A percentile compares a stretch with the other conserved stretches of the same genome.
Evolutionary conservation across 495 filamentous ascomycete species (phyloP).

Genomic region (Margaritispora aquatica): DNA sequence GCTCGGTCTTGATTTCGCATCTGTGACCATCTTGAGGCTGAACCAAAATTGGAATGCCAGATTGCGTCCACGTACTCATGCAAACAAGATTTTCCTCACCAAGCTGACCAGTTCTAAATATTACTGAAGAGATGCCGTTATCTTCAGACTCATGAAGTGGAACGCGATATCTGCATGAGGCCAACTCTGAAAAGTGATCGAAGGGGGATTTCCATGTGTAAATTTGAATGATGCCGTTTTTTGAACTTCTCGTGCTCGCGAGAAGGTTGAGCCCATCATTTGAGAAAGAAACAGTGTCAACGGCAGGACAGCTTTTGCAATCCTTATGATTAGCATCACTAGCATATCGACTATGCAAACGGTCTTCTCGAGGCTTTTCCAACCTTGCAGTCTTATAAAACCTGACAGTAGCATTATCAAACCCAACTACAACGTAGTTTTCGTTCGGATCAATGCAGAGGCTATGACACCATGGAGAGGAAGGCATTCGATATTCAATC

Average conservation of each 20-base stretch:
- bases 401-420: conserved; percentile 30
- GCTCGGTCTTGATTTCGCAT: conserved; percentile 26
- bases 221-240: conserved; percentile 28
- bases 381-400: conserved; percentile 28
- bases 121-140: conserved; percentile 28
- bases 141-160: conserved; percentile 33
- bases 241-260: conserved; percentile 27
- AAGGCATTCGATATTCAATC: conserved; percentile 32
- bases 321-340: conserved; percentile 22
- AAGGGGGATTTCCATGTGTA: conserved; percentile 31
- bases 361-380: conserved; percentile 31
- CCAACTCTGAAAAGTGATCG: conserved; percentile 26
- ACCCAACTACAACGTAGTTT: conserved; percentile 31
- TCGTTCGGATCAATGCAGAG: conserved; percentile 29
- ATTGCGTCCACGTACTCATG: conserved; percentile 34
- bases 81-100: conserved; percentile 29
- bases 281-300: conserved; percentile 32
- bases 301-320: conserved; percentile 27
- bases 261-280: conserved; percentile 30
- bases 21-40: conserved; percentile 30
- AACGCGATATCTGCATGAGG: conserved; percentile 28
- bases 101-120: conserved; percentile 23
- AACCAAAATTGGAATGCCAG: conserved; percentile 29
- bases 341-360: conserved; percentile 21
- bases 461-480: conserved; percentile 30